Evolutionary conservation across 768 basidiomycete species (phyloP), one percentile per base, ranked within the genome.

Genomic region (Lactarius vividus): DNA sequence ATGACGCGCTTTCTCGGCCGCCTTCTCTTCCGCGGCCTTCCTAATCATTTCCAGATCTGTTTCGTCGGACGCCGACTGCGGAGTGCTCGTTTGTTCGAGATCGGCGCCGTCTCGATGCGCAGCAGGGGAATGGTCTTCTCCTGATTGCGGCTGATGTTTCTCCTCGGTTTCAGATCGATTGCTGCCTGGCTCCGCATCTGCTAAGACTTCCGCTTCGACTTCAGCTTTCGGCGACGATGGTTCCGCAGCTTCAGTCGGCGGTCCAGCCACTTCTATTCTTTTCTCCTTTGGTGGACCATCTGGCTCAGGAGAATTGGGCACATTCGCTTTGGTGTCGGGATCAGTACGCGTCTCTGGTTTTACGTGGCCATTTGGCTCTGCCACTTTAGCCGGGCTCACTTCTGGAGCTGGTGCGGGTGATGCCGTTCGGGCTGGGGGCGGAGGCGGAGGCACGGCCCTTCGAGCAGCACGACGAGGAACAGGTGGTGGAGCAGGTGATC

Each of bases 381-480:
- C 37, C 8, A 29, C 40, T 35, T 40, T 62, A 20, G 26, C 23
- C 5, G 37, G 23, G 2, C 33, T 52, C 39, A 15, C 61, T 26
- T 58, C 44, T 9, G 65, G 35, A 31, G 33, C 8, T 16, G 57
- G 61, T 39, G 39, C 26, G 28, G 54, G 13, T 18, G 64, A 26
- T 1, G 59, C 62, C 1, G 39, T 20, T 52, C 59, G 56, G 15
- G 3, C 39, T 35, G 31, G 39, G 8, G 62, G 52, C 1, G 66
- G 69, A 10, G 39, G 66, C 0, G 66, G 67, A 15, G 35, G 61
- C 68, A 60, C 64, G 13, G 80, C 77, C 15, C 81, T 71, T 26
- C 89, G 80, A 1, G 82, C 84, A 0, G 89, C 89, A 54, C 89
- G 79, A 49, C 86, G 80, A 0, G 89, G 89, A 28, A 91, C 74